Percentiles rank a stretch among this genome's conserved stretches.
Evolutionary conservation across 2,329 filamentous ascomycete species (phyloP).

Genomic region (Aureobasidium sp.): DNA sequence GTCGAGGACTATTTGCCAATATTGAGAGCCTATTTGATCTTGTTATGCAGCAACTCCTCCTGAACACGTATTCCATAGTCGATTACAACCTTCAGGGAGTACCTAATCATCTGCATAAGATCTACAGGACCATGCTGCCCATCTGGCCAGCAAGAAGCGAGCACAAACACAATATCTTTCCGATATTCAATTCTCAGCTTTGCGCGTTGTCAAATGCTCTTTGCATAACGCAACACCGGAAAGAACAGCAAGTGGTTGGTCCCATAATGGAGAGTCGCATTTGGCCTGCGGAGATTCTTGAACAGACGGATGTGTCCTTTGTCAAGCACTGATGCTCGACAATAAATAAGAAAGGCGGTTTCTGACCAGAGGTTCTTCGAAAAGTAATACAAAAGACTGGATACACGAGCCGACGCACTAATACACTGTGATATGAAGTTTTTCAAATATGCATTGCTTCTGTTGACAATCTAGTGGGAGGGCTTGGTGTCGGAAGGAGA

Average conservation of each 20-base stretch:
- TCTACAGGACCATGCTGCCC: background rate
- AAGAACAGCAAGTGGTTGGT: background rate
- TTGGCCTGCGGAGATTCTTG: background rate
- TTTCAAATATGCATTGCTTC: slow-evolving; percentile 7
- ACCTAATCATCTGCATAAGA: background rate
- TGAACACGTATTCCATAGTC: background rate
- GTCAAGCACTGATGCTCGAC: background rate
- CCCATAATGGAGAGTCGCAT: background rate
- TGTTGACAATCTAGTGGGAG: slow-evolving; percentile 12
- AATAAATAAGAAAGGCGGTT: background rate
- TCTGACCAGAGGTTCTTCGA: background rate
- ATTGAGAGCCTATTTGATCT: background rate
- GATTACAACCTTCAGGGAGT: too few species aligned
- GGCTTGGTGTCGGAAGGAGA: slow-evolving; percentile 17
- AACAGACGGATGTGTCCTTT: background rate
- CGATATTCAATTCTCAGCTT: background rate
- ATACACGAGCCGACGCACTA: slow-evolving; percentile 2
- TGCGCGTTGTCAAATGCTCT: background rate
- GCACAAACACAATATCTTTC: background rate
- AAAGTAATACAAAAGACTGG: background rate
- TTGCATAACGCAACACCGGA: background rate
- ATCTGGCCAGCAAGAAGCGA: background rate
- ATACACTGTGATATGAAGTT: background rate
- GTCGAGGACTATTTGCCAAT: background rate
- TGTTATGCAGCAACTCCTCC: background rate